Percentiles rank a stretch among this genome's conserved stretches.
phyloP scores from a whole-genome alignment of 2,329 filamentous ascomycete species.

The Venturiaceae sp. region DNA sequence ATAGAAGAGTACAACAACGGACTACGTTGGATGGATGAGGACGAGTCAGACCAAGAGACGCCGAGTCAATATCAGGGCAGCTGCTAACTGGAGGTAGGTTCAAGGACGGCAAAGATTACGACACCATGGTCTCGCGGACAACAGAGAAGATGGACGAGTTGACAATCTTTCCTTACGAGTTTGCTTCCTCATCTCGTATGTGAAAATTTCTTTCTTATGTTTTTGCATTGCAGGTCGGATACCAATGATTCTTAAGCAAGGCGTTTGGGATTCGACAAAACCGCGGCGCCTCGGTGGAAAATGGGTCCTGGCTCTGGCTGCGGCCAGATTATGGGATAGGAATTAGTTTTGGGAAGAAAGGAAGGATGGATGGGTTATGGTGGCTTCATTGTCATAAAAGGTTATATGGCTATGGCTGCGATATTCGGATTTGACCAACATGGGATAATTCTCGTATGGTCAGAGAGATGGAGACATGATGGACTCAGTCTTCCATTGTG shows the following conservation, averaged over 20 bases:
- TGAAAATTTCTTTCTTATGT: background rate
- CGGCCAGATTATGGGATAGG: too few species aligned
- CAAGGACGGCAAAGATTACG: background rate
- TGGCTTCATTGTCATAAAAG: too few species aligned
- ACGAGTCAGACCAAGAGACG: constrained; percentile 14
- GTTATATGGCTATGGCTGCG: too few species aligned
- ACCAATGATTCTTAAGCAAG: background rate
- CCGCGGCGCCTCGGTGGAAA: background rate
- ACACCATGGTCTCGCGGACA: background rate
- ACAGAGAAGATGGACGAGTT: background rate
- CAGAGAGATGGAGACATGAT: too few species aligned
- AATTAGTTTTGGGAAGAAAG: too few species aligned
- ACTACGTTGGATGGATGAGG: constrained; percentile 75
- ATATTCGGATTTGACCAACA: too few species aligned
- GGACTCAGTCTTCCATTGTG: too few species aligned
- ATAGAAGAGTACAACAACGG: constrained; percentile 93
- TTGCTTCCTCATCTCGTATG: background rate
- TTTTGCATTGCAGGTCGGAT: background rate
- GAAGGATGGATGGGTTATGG: too few species aligned
- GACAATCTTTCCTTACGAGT: too few species aligned
- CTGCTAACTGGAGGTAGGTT: background rate
- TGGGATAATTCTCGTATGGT: too few species aligned
- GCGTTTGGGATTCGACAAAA: background rate
- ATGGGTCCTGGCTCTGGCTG: background rate
- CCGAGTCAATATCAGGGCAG: background rate